phyloP scores from a whole-genome alignment of 2,329 filamentous ascomycete species.

The Penicillium sp. region DNA sequence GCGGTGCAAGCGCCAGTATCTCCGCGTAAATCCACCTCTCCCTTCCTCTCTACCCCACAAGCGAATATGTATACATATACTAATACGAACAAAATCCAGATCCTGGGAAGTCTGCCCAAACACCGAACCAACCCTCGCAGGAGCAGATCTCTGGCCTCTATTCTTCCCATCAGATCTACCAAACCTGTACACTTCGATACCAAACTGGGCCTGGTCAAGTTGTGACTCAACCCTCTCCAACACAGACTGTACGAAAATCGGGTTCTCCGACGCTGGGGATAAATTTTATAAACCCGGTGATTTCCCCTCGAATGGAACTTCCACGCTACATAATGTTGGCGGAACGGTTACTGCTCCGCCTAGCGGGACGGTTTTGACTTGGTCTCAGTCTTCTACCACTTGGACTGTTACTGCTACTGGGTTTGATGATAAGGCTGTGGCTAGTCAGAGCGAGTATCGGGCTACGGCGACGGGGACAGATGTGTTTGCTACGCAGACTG shows the following conservation, averaged over 20 bases:
- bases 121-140: conserved; percentile 28
- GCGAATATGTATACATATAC: neutral
- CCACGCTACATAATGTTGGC: conserved; percentile 33
- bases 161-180: conserved; percentile 26
- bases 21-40: conserved; percentile 34
- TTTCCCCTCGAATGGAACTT: conserved; percentile 33
- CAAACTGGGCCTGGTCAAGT: conserved; percentile 24
- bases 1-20: conserved; percentile 39
- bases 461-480: conserved; percentile 21
- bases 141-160: conserved; percentile 22
- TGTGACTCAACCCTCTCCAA: conserved; percentile 23
- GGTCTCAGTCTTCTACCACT: conserved; percentile 36
- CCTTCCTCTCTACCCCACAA: neutral
- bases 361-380: conserved; percentile 40
- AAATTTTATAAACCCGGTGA: conserved; percentile 29
- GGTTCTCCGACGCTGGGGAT: conserved; percentile 21
- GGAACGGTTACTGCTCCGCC: conserved; percentile 40
- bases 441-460: conserved; percentile 17
- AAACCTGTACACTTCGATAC: conserved; percentile 22
- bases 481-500: conserved; percentile 13
- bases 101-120: conserved; percentile 39
- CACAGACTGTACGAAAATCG: conserved; percentile 23
- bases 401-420: conserved; percentile 44
- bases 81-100: conserved; percentile 14
- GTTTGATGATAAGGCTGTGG: conserved; percentile 27